phyloP scores from a whole-genome alignment of 495 filamentous ascomycete genomes.

The Xylaria palmicola region DNA sequence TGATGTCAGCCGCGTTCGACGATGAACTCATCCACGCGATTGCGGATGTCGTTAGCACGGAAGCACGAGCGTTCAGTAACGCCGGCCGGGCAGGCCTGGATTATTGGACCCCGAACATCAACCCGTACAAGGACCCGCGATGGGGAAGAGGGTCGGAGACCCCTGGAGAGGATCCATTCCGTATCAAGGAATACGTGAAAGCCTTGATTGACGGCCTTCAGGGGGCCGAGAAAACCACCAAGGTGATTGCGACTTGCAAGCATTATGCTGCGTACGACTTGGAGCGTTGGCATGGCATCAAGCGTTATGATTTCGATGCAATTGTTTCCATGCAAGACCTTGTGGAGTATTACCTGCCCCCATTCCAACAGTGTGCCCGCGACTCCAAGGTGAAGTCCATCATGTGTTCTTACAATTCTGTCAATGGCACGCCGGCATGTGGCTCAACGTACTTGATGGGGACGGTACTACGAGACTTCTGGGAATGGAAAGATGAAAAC shows the following conservation, averaged over 20 bases:
- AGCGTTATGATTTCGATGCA: constrained; percentile 55
- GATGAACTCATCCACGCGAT: constrained; percentile 58
- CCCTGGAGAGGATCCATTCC: constrained; percentile 61
- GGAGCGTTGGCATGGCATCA: constrained; percentile 55
- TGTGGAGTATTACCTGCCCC: constrained; percentile 53
- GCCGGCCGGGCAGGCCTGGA: constrained; percentile 55
- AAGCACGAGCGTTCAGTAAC: constrained; percentile 67
- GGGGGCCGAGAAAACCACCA: constrained; percentile 43
- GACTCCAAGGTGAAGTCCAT: constrained; percentile 55
- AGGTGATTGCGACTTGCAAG: constrained; percentile 61
- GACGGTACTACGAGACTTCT: constrained; percentile 56
- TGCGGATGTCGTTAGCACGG: constrained; percentile 55
- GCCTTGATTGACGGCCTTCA: constrained; percentile 62
- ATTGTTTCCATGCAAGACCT: constrained; percentile 56
- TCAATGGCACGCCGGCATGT: constrained; percentile 60
- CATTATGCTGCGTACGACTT: constrained; percentile 65
- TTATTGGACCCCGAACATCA: constrained; percentile 65
- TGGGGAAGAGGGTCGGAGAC: constrained; percentile 66
- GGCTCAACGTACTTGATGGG: constrained; percentile 56
- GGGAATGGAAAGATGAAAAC: constrained; percentile 49
- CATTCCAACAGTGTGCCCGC: constrained; percentile 51
- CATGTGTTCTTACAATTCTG: constrained; percentile 65
- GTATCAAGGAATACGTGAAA: constrained; percentile 54
- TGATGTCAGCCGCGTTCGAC: constrained; percentile 60
- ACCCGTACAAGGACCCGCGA: constrained; percentile 58